Evolutionary conservation across 139 green algal species (phyloP).

Genomic region (Pycnococcus provasolii): DNA sequence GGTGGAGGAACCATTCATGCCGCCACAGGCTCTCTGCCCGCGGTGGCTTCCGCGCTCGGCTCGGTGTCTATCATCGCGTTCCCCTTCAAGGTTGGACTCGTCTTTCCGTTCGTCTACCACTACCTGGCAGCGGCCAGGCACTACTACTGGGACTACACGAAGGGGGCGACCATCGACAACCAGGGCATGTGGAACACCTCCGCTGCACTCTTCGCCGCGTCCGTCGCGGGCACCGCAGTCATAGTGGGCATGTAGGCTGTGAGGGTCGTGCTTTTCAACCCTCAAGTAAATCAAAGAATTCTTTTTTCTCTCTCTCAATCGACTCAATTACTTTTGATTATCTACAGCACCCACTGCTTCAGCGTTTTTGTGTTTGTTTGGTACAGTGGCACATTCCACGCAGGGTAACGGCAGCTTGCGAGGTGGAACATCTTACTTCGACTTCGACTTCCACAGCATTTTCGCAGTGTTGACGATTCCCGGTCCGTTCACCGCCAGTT

Average conservation of each 20-base stretch:
- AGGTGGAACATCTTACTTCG: too few species aligned
- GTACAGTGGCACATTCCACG: too few species aligned
- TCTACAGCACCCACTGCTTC: too few species aligned
- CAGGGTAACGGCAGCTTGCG: too few species aligned
- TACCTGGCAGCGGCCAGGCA: slow-evolving; percentile 47
- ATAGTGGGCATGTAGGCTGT: neutral
- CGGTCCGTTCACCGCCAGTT: slow-evolving; percentile 45
- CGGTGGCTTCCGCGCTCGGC: neutral
- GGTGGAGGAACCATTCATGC: slow-evolving; percentile 37
- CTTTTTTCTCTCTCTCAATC: too few species aligned
- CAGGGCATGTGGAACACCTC: slow-evolving; percentile 21
- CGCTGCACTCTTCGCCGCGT: slow-evolving; percentile 18
- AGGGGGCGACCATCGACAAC: slow-evolving; percentile 17
- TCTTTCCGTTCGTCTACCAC: slow-evolving; percentile 83
- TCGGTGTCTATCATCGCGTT: neutral
- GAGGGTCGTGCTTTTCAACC: too few species aligned
- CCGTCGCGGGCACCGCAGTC: slow-evolving; percentile 1
- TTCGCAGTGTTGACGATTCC: slow-evolving; percentile 5
- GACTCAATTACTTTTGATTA: too few species aligned
- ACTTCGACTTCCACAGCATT: neutral
- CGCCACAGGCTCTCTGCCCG: neutral
- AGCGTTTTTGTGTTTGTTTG: too few species aligned
- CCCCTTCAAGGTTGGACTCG: slow-evolving; percentile 33
- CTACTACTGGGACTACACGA: slow-evolving; percentile 25
- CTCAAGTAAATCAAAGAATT: too few species aligned